Base-by-base conservation (phyloP, 495 filamentous ascomycete genomes). In the Neurospora sp. region DNA sequence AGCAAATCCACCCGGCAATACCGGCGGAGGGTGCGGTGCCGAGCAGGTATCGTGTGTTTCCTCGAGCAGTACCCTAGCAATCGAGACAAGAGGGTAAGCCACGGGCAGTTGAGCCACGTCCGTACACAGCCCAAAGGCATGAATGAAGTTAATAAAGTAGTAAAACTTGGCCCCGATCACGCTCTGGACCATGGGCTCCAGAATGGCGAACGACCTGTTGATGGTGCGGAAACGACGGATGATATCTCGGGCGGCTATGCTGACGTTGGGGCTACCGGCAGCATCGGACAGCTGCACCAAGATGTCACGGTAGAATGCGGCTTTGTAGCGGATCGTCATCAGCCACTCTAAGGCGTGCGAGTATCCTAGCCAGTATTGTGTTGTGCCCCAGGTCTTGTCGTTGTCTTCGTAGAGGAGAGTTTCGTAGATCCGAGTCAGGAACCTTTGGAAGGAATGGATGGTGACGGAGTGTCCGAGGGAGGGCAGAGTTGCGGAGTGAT, bases 351-450 rank as follows among this genome's bases (percentile, higher is more conserved):
- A 72, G 0, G 73, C 73, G 18, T 69, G 59, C 39, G 72, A 73
- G 40, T 72, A 75, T 14, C 75, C 69, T 1, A 74, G 72, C 73
- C 75, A 78, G 75, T 75, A 78, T 70, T 76, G 73, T 8, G 77
- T 78, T 42, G 77, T 78, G 4, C 77, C 77, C 77, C 77, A 78
- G 2, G 66, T 69, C 23, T 72, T 73, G 42, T 78, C 77, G n/a
- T 74, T 74, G 54, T 78, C 77, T 44, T 76, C 75, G 66, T 74
- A 75, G 69, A 78, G 69, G 27, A 76, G 71, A 1, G 66, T 76
- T 7, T 75, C 44, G 72, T 76, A 77, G n/a, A 74, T 40, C 0
- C 73, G 23, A 6, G 69, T 38, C 12, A 78, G 71, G 5, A 76
- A 74, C 3, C 10, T 39, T 37, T 76, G 76, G 39, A 78, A 74